These are phyloP conservation scores for Pythium periplocum DNA, from an alignment of 352 stramenopile genomes.

Conservation along the genomic window DNA sequence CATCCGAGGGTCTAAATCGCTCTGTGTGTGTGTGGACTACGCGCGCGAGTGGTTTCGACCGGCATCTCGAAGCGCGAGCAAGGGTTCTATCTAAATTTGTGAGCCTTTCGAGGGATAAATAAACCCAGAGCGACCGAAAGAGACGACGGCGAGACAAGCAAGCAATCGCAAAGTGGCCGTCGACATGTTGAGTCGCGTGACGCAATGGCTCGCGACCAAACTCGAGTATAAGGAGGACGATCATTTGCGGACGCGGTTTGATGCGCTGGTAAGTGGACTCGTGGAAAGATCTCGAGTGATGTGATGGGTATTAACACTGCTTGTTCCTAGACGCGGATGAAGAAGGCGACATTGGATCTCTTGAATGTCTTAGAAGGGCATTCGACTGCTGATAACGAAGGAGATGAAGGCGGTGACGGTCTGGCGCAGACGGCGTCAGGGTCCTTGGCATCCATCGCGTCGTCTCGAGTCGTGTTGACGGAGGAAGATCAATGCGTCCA, in stretches of 20 bases:
- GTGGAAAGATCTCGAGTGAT: background rate
- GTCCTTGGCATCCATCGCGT: too few species aligned
- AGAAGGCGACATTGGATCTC: conserved; percentile 52
- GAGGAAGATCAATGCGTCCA: conserved; percentile 52
- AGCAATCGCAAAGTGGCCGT: background rate
- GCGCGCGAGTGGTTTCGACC: too few species aligned
- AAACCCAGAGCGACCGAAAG: too few species aligned
- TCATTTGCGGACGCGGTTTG: conserved; percentile 47
- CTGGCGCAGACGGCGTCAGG: background rate
- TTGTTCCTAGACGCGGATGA: conserved; percentile 42
- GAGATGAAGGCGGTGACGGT: conserved; percentile 8
- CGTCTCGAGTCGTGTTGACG: conserved; percentile 22
- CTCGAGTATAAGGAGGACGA: conserved; percentile 49
- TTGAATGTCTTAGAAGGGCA: conserved; percentile 12
- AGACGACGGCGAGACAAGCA: too few species aligned
- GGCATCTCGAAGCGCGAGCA: too few species aligned
- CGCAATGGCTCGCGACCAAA: conserved; percentile 58
- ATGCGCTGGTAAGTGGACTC: conserved; percentile 40
- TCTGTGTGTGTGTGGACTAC: too few species aligned
- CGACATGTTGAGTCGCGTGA: conserved; percentile 57
- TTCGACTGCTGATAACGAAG: conserved; percentile 12
- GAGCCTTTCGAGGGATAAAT: too few species aligned
- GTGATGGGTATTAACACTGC: background rate
- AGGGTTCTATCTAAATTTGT: too few species aligned
- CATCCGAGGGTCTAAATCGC: too few species aligned